These are phyloP conservation scores for Mycena leptocephala DNA, from an alignment of 768 basidiomycete genomes.

Conservation along the genomic window DNA sequence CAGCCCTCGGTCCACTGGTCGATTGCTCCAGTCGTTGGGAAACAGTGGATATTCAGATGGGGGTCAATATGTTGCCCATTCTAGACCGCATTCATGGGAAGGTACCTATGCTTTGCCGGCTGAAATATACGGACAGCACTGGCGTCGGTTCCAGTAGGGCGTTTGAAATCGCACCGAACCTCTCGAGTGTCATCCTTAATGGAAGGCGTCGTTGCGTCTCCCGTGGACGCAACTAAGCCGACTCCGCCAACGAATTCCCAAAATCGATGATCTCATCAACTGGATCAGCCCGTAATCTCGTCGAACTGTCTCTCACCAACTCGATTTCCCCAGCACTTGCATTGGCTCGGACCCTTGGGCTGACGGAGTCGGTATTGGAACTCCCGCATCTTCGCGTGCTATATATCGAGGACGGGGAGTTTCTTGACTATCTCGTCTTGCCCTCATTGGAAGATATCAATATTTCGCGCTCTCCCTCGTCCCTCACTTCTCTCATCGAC, in stretches of 20 bases:
- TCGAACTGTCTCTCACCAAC: slow-evolving; percentile 9
- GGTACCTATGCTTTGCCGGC: neutral
- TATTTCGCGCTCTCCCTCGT: neutral
- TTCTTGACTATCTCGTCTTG: neutral
- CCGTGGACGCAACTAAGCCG: neutral
- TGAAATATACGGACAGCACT: slow-evolving; percentile 1
- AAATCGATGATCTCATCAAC: neutral
- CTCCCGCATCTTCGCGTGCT: slow-evolving; percentile 7
- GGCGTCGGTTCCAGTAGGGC: neutral
- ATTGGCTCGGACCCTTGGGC: neutral
- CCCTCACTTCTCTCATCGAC: slow-evolving; percentile 9
- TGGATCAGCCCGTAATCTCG: slow-evolving; percentile 11
- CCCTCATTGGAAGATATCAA: slow-evolving; percentile 17
- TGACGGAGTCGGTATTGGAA: neutral
- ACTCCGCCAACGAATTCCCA: slow-evolving; percentile 4
- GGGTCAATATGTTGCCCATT: neutral
- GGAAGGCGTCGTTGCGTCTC: neutral
- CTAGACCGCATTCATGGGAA: neutral
- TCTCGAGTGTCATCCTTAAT: neutral
- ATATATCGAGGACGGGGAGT: neutral
- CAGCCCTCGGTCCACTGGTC: neutral
- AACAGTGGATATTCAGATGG: neutral
- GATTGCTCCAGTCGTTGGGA: slow-evolving; percentile 4
- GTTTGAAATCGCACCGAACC: slow-evolving; percentile 9
- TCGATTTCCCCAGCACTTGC: neutral